A percentile compares a stretch with the other conserved stretches of the same genome.
These are phyloP conservation scores for Fagopyrum esculentum DNA, from an alignment of 148 eudicot genomes.

Conservation along the genomic window DNA sequence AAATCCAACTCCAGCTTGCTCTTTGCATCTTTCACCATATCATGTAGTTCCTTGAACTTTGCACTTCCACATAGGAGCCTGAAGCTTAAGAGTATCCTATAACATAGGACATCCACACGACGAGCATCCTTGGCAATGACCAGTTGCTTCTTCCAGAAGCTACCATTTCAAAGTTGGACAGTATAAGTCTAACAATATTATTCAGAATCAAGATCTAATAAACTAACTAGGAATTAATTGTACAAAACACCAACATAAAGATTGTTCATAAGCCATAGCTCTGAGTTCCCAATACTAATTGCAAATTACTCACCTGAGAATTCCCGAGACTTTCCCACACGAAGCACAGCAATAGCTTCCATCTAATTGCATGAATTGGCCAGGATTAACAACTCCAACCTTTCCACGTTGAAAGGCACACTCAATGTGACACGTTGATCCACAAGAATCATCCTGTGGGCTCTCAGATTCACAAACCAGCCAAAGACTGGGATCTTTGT, in stretches of 20 bases:
- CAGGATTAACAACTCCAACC: constrained; percentile 79
- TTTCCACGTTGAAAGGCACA: constrained; percentile 62
- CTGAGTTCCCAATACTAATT: background rate
- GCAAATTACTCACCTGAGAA: constrained; percentile 60
- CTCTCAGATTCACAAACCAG: constrained; percentile 71
- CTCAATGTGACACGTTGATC: constrained; percentile 82
- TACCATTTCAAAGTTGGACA: constrained; percentile 22
- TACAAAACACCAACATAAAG: background rate
- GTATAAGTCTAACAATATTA: background rate
- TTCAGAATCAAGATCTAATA: background rate
- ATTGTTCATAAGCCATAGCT: background rate
- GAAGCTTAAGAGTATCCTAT: constrained; percentile 63
- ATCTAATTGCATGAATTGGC: constrained; percentile 65
- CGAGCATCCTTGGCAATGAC: constrained; percentile 77
- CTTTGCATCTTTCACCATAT: constrained; percentile 61
- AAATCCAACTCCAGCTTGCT: constrained; percentile 70
- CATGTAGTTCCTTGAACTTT: constrained; percentile 65
- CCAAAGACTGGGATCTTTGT: constrained; percentile 98
- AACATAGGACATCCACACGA: constrained; percentile 74
- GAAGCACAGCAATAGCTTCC: constrained; percentile 90
- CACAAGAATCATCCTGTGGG: constrained; percentile 51
- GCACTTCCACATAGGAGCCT: constrained; percentile 73
- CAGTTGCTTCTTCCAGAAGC: constrained; percentile 92
- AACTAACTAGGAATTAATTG: background rate
- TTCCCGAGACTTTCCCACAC: constrained; percentile 88